These are phyloP conservation scores for Mycena galopus DNA, from an alignment of 768 basidiomycete genomes.

Conservation along the genomic window DNA sequence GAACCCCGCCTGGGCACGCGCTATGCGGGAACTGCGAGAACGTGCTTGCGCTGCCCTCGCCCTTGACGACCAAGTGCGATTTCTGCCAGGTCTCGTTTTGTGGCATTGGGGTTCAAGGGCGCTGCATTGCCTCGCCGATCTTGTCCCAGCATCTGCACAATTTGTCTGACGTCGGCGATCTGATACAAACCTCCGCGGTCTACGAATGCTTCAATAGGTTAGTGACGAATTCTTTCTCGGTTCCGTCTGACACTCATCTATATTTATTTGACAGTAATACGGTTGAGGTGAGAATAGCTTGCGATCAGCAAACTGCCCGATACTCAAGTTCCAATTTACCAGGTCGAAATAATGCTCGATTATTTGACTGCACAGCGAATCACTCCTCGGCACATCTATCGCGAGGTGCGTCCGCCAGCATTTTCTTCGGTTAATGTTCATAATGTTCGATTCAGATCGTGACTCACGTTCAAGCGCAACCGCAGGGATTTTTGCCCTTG, in stretches of 20 bases:
- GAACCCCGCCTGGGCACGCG: constrained; percentile 82
- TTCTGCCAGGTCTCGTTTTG: constrained; percentile 88
- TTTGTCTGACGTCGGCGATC: constrained; percentile 75
- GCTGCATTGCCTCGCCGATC: constrained; percentile 75
- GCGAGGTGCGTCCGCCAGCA: constrained; percentile 66
- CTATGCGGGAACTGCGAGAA: constrained; percentile 90
- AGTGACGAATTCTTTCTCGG: background rate
- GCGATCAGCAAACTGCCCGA: background rate
- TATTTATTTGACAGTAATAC: constrained; percentile 66
- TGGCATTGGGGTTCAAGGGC: constrained; percentile 80
- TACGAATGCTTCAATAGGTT: constrained; percentile 76
- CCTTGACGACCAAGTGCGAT: constrained; percentile 86
- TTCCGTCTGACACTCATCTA: background rate
- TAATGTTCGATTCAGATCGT: constrained; percentile 63
- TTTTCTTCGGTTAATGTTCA: background rate
- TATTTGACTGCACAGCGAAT: constrained; percentile 75
- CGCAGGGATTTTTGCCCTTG: constrained; percentile 72
- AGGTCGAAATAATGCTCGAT: constrained; percentile 85
- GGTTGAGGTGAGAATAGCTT: constrained; percentile 59
- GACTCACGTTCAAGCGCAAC: constrained; percentile 68
- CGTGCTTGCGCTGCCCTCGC: constrained; percentile 77
- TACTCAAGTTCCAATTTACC: background rate
- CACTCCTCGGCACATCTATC: constrained; percentile 80
- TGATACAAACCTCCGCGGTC: constrained; percentile 81
- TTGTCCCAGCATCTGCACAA: constrained; percentile 76